phyloP scores from a whole-genome alignment of 768 basidiomycete genomes.

The Leccinum uliginosum region DNA sequence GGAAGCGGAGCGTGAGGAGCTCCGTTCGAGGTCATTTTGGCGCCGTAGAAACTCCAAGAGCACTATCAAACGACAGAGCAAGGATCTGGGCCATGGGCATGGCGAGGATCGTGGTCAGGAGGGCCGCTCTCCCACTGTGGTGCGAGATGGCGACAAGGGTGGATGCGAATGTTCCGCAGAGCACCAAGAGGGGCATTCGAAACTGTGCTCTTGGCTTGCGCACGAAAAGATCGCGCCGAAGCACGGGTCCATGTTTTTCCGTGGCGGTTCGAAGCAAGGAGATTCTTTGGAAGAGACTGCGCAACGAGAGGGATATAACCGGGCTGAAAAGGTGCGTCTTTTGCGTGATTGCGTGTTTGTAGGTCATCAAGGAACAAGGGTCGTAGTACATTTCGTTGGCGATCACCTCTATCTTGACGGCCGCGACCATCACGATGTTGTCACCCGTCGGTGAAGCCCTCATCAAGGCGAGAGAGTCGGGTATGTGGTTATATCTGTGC shows the following conservation, averaged over 20 bases:
- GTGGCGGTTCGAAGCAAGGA: constrained; percentile 21
- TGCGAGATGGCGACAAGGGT: neutral
- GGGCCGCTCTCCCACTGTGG: neutral
- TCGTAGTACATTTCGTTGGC: constrained; percentile 25
- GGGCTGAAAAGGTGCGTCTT: constrained; percentile 25
- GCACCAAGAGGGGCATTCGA: neutral
- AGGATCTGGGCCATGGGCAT: neutral
- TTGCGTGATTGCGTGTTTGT: neutral
- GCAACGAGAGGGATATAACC: constrained; percentile 22
- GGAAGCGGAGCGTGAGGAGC: constrained; percentile 19
- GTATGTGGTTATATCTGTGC: neutral
- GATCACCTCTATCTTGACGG: constrained; percentile 24
- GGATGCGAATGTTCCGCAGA: neutral
- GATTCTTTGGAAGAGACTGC: constrained; percentile 1
- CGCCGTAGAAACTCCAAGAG: constrained; percentile 10
- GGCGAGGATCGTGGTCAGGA: neutral
- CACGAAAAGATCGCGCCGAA: constrained; percentile 27
- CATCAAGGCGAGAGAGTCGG: constrained; percentile 18
- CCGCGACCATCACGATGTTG: constrained; percentile 13
- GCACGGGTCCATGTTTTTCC: constrained; percentile 22
- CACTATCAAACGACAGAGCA: constrained; percentile 8
- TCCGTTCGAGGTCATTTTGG: constrained; percentile 20
- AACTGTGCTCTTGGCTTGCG: neutral
- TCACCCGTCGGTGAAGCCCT: constrained; percentile 25
- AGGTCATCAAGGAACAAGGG: neutral